A percentile compares a stretch with the other conserved stretches of the same genome.
phyloP scores from a whole-genome alignment of 2,329 filamentous ascomycete genomes.

The Epichloe sylvatica region DNA sequence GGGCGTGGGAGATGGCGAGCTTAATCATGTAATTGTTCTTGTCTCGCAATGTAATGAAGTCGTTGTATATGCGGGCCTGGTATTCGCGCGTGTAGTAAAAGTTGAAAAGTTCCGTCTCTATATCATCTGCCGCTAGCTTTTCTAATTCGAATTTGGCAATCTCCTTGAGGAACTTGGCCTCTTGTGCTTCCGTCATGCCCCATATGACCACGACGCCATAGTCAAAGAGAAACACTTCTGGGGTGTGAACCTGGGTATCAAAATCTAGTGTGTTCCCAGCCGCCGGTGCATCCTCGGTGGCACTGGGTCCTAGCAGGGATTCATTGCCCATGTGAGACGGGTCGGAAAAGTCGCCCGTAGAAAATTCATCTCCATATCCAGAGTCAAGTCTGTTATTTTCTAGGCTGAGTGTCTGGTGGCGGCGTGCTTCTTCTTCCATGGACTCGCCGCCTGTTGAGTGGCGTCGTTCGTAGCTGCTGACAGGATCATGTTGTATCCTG shows the following conservation, averaged over 20 bases:
- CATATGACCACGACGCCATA: slow-evolving; percentile 97
- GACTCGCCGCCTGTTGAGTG: slow-evolving; percentile 60
- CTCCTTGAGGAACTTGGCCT: slow-evolving; percentile 83
- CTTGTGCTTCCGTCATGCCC: slow-evolving; percentile 88
- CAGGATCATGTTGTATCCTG: slow-evolving; percentile 19
- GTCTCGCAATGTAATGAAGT: slow-evolving; percentile 90
- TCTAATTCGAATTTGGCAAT: slow-evolving; percentile 88
- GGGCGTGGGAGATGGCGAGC: slow-evolving; percentile 85
- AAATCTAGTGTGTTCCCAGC: slow-evolving; percentile 51
- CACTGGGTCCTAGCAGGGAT: slow-evolving; percentile 20
- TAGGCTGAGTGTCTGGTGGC: slow-evolving; percentile 48
- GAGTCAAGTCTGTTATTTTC: slow-evolving; percentile 25
- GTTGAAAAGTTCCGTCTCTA: slow-evolving; percentile 96
- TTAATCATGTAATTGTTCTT: slow-evolving; percentile 98
- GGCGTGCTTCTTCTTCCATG: slow-evolving; percentile 23
- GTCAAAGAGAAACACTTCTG: slow-evolving; percentile 91
- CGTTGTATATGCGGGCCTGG: slow-evolving; percentile 97
- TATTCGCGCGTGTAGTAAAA: slow-evolving; percentile 99
- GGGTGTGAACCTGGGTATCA: slow-evolving; percentile 77
- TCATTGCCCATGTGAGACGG: slow-evolving; percentile 16
- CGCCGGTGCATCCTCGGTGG: slow-evolving; percentile 24
- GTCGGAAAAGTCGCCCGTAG: slow-evolving; percentile 14
- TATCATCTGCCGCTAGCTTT: slow-evolving; percentile 74
- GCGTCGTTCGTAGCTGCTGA: slow-evolving; percentile 46
- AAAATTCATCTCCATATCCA: slow-evolving; percentile 18